Evolutionary conservation across 2,329 filamentous ascomycete species (phyloP).

Genomic region (Fusarium sp.): DNA sequence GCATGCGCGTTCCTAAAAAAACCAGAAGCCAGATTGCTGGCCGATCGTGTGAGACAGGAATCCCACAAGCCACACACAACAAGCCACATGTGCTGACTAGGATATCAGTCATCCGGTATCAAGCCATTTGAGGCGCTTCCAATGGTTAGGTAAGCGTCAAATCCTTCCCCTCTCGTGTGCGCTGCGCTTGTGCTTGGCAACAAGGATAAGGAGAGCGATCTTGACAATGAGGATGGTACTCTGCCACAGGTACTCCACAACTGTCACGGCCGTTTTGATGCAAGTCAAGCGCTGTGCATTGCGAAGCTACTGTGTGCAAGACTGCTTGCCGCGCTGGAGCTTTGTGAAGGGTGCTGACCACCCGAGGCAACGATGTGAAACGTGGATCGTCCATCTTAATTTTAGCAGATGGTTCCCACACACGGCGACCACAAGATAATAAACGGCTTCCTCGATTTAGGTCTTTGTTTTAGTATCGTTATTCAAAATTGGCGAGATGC

Average conservation of each 20-base stretch:
- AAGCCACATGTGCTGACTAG: background rate
- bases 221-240: background rate
- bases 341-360: background rate
- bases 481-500: background rate
- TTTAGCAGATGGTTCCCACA: background rate
- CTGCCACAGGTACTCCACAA: background rate
- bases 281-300: background rate
- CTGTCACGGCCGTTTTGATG: background rate
- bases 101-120: background rate
- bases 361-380: background rate
- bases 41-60: background rate
- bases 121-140: background rate
- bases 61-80: background rate
- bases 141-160: background rate
- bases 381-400: background rate
- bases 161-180: background rate
- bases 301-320: background rate
- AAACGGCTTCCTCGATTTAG: background rate
- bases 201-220: background rate
- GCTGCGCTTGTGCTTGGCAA: background rate
- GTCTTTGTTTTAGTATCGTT: background rate
- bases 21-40: background rate
- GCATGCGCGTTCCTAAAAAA: background rate
- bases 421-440: background rate
- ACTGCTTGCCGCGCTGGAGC: background rate